These are phyloP conservation scores for Cichorium intybus DNA, from an alignment of 140 eudicot species.

Conservation along the genomic window DNA sequence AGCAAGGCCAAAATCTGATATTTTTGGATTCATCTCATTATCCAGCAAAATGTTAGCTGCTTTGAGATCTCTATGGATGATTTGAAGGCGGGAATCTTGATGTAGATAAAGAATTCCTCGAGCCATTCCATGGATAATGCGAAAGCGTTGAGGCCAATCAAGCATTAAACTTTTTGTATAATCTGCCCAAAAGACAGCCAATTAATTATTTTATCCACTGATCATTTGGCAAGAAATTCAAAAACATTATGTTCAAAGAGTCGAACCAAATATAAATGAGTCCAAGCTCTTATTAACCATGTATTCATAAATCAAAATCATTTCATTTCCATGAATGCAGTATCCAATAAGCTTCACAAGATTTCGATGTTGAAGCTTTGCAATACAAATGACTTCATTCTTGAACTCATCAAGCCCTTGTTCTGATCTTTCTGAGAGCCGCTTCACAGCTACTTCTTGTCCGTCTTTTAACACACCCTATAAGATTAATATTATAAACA, in stretches of 20 bases:
- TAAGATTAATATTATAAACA: not conserved
- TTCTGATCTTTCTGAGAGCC: conserved; percentile 25
- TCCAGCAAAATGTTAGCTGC: conserved; percentile 16
- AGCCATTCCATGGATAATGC: conserved; percentile 37
- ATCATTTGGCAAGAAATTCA: not conserved
- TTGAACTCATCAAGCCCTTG: conserved; percentile 37
- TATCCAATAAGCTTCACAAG: conserved; percentile 50
- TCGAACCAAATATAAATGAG: conserved; percentile 7
- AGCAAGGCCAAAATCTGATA: conserved; percentile 30
- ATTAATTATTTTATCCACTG: not conserved
- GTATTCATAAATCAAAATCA: conserved; percentile 29
- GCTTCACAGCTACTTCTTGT: conserved; percentile 22
- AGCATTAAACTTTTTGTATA: conserved; percentile 6
- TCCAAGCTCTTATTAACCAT: conserved; percentile 25
- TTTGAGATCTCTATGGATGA: conserved; percentile 21
- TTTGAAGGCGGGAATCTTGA: conserved; percentile 38
- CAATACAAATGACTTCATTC: conserved; percentile 37
- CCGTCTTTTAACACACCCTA: conserved; percentile 24
- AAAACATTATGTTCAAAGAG: not conserved
- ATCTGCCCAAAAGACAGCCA: not conserved
- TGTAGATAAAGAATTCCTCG: conserved; percentile 44
- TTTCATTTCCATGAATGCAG: conserved; percentile 32
- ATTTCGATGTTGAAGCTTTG: conserved; percentile 48
- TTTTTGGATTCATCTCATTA: conserved; percentile 19
- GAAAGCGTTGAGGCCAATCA: conserved; percentile 30